phyloP scores from a whole-genome alignment of 169 alveolate species.

The Fabrea salina region DNA sequence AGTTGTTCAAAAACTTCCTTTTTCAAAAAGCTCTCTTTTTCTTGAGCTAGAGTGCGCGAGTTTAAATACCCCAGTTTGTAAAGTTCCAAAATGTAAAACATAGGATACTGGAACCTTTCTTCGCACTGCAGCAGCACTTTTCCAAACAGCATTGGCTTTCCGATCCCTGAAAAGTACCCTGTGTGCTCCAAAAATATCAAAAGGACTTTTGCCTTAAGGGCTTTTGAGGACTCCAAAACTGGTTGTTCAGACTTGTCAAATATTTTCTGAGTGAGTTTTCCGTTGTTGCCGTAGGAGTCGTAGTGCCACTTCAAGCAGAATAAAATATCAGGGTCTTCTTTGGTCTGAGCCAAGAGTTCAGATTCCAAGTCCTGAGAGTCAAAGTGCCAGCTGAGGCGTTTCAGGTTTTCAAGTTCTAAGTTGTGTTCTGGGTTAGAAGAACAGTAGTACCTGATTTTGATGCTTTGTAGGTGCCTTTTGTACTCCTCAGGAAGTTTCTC shows the following conservation, averaged over 20 bases:
- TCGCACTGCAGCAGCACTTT: background rate
- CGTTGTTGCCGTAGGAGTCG: background rate
- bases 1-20: background rate
- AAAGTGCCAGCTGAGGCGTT: background rate
- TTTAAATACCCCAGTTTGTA: slow-evolving; percentile 6
- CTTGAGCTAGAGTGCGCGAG: slow-evolving; percentile 1
- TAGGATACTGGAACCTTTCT: background rate
- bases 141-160: slow-evolving; percentile 24
- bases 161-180: background rate
- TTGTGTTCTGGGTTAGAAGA: too few species aligned
- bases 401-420: background rate
- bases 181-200: background rate
- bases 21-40: background rate
- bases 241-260: slow-evolving; percentile 1
- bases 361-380: background rate
- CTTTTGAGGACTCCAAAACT: background rate
- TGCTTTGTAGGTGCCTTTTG: background rate
- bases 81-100: slow-evolving; percentile 8
- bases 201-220: background rate
- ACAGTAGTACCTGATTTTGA: too few species aligned
- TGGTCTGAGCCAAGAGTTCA: background rate
- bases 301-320: slow-evolving; percentile 16
- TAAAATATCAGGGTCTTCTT: background rate
- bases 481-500: background rate
- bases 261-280: too few species aligned